These are phyloP conservation scores for Juncus effusus DNA, from an alignment of 176 grass and related monocot genomes.

Conservation along the genomic window DNA sequence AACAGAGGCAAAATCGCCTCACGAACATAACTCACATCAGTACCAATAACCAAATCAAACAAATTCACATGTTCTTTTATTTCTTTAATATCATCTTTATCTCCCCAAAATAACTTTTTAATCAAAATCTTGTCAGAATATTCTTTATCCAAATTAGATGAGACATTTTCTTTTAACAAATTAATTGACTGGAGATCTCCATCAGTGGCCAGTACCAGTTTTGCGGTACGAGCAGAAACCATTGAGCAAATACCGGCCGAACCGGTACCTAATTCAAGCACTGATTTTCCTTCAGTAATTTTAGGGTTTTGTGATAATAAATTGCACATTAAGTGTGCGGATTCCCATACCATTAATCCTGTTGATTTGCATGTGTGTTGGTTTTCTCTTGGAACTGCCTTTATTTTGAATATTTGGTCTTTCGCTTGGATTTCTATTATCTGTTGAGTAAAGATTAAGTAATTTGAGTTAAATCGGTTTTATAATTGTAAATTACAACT, in stretches of 20 bases:
- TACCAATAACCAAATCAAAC: conserved; percentile 88
- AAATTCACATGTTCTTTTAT: conserved; percentile 39
- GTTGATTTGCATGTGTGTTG: conserved; percentile 93
- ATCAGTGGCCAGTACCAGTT: conserved; percentile 68
- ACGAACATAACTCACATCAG: conserved; percentile 74
- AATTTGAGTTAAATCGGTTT: background rate
- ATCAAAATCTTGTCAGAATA: conserved; percentile 38
- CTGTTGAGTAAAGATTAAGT: conserved; percentile 19
- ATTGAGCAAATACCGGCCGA: conserved; percentile 89
- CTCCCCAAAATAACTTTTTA: conserved; percentile 68
- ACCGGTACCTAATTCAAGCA: conserved; percentile 80
- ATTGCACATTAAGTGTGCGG: conserved; percentile 71
- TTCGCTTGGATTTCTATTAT: conserved; percentile 52
- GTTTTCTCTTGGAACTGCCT: conserved; percentile 64
- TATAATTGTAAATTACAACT: conserved; percentile 12
- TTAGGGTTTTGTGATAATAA: conserved; percentile 80
- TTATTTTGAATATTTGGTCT: conserved; percentile 60
- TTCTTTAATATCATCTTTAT: conserved; percentile 39
- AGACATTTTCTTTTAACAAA: conserved; percentile 56
- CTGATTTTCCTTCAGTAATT: conserved; percentile 59
- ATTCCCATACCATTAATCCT: conserved; percentile 90
- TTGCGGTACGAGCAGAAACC: conserved; percentile 51
- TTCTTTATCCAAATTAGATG: conserved; percentile 49
- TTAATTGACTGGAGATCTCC: conserved; percentile 70
- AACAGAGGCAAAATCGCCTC: conserved; percentile 76